Evolutionary conservation across 768 basidiomycete genomes (phyloP).

Genomic region (Russula sp.): DNA sequence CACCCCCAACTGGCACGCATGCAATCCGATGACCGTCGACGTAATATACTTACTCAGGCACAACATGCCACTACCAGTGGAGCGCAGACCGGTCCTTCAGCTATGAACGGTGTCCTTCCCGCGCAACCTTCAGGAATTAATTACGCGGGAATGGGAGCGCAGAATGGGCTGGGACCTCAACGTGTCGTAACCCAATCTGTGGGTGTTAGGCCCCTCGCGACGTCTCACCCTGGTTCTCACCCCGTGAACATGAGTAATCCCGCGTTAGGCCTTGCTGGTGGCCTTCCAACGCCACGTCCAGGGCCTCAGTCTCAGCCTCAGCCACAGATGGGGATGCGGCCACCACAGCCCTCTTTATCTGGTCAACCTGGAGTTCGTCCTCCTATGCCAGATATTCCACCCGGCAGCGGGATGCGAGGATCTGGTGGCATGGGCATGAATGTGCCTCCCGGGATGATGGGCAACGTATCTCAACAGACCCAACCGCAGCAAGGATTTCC

Average conservation of each 20-base stretch:
- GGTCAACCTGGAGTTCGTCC: conserved; percentile 33
- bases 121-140: conserved; percentile 18
- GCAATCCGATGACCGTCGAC: conserved; percentile 3
- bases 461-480: conserved; percentile 34
- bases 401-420: conserved; percentile 36
- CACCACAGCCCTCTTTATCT: conserved; percentile 28
- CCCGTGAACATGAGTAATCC: conserved; percentile 28
- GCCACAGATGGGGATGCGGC: conserved; percentile 31
- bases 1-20: neutral
- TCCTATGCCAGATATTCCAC: conserved; percentile 27
- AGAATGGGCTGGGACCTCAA: conserved; percentile 30
- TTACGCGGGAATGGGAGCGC: conserved; percentile 9
- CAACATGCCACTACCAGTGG: conserved; percentile 15
- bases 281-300: conserved; percentile 33
- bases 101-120: conserved; percentile 22
- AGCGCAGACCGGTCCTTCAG: conserved; percentile 11
- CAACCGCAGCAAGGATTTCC: conserved; percentile 19
- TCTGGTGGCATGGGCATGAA: conserved; percentile 36
- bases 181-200: conserved; percentile 53
- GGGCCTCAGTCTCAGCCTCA: conserved; percentile 31
- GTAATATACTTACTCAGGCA: conserved; percentile 3
- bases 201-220: neutral
- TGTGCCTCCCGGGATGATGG: conserved; percentile 45
- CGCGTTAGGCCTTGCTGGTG: conserved; percentile 35
- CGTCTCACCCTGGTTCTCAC: conserved; percentile 14